Percentiles rank a stretch among this genome's conserved stretches.
These are phyloP conservation scores for Hymenotorrendiella dingleyae DNA, from an alignment of 2,329 filamentous ascomycete species.

Conservation along the genomic window DNA sequence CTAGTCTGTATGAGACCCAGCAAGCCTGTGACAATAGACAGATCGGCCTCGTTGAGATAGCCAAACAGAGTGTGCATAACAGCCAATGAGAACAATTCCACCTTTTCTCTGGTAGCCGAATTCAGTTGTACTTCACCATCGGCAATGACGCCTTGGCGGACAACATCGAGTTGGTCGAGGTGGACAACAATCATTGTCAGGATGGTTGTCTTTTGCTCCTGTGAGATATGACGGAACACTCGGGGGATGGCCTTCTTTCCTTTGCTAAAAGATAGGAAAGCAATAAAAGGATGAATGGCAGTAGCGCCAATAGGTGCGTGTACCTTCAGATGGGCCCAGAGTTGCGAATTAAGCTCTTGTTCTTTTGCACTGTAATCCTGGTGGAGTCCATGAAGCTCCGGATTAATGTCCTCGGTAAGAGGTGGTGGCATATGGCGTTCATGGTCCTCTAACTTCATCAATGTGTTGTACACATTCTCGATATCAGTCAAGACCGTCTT, in stretches of 20 bases:
- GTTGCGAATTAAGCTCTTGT: conserved; percentile 64
- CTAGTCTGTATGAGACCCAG: conserved; percentile 71
- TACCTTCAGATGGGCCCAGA: conserved; percentile 86
- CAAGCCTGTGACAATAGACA: conserved; percentile 86
- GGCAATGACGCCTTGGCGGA: conserved; percentile 70
- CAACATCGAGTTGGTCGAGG: conserved; percentile 85
- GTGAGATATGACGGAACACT: conserved; percentile 87
- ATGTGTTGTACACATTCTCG: conserved; percentile 76
- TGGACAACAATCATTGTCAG: conserved; percentile 94
- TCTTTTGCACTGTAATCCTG: conserved; percentile 73
- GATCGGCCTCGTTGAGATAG: conserved; percentile 83
- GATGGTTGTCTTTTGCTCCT: conserved; percentile 89
- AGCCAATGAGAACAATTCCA: conserved; percentile 81
- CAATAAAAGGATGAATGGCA: conserved; percentile 86
- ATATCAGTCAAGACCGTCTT: conserved; percentile 82
- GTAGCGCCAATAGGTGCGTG: conserved; percentile 81
- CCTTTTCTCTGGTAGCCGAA: conserved; percentile 75
- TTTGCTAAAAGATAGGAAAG: conserved; percentile 89
- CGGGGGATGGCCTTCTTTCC: conserved; percentile 94
- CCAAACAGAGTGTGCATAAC: conserved; percentile 88
- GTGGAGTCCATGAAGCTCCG: conserved; percentile 65
- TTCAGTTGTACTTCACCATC: conserved; percentile 69
- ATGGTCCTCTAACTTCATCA: conserved; percentile 94
- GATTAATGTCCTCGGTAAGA: conserved; percentile 56
- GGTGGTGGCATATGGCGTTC: conserved; percentile 72